Evolutionary conservation across 495 filamentous ascomycete species (phyloP), one percentile per base, ranked within the genome.

Genomic region (Geoglossum glabrum): DNA sequence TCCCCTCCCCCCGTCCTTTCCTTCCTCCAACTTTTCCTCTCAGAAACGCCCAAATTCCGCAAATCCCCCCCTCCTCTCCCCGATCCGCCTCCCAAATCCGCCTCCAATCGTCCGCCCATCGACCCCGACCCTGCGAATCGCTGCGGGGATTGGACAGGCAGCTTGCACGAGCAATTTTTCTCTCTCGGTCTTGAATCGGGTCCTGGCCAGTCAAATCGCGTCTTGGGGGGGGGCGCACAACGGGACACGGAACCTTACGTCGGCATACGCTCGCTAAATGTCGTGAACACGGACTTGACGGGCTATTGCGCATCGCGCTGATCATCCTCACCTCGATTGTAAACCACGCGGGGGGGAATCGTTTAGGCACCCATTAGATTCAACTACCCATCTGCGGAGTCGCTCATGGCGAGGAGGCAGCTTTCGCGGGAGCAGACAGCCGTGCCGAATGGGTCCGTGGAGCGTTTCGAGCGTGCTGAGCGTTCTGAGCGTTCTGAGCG

Each of bases 221-320:
- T 45, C 40, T 21, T 45, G 40, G 40, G 40, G n/a, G n/a, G n/a
- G n/a, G n/a, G n/a, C n/a, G n/a, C n/a, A 21, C 40, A 19, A 45
- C 17, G 40, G 17, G n/a, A 21, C 40, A 45, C 49, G 49, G 23
- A 27, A 27, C 28, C 49, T 27, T 31, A 27, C 28, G 23, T 27
- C 49, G 49, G 49, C 15, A 52, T 30, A 52, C 25, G 49, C 49
- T 52, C 49, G 49, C 49, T 52, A 52, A 52, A 52, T 52, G 49
- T 52, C 49, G 49, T 52, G 49, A 52, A 28, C 49, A 31, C 49
- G 17, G 25, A 30, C 21, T 30, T n/a, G 23, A 28, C 25, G 49
- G 28, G 49, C 28, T 3, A 52, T 52, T 52, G 49, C 49, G 49
- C 49, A 52, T 52, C 49, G 49, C 49, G 49, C 49, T 31, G 49